A percentile compares a stretch with the other conserved stretches of the same genome.
These are phyloP conservation scores for Aspergillus heteromorphus DNA, from an alignment of 495 filamentous ascomycete species.

Conservation along the genomic window DNA sequence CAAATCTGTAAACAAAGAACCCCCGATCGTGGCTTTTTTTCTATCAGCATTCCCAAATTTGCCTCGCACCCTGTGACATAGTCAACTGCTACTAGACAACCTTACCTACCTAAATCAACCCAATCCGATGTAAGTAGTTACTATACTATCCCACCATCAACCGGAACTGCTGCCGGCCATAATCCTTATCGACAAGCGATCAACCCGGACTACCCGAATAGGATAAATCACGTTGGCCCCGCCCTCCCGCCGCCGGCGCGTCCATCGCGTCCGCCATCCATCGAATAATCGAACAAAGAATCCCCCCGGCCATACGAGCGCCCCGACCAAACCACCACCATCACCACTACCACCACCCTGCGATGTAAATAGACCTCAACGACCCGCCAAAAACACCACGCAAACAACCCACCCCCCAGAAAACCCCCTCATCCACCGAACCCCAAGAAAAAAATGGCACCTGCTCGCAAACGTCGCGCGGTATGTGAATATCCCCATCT, in stretches of 20 bases:
- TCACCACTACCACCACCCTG: not conserved
- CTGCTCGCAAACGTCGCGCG: conserved; percentile 33
- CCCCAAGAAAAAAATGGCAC: conserved; percentile 27
- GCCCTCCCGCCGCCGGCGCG: conserved; percentile 11
- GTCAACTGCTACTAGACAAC: too few species aligned
- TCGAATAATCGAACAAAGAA: conserved; percentile 8
- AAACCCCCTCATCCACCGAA: not conserved
- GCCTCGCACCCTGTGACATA: too few species aligned
- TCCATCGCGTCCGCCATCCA: conserved; percentile 14
- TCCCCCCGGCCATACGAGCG: too few species aligned
- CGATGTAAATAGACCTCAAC: not conserved
- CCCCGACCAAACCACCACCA: not conserved
- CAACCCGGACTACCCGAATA: conserved; percentile 11
- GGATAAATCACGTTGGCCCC: conserved; percentile 9
- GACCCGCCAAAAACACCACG: not conserved
- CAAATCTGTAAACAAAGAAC: too few species aligned
- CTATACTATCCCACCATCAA: not conserved
- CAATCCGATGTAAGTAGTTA: not conserved
- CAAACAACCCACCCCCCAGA: conserved; percentile 7
- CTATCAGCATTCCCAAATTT: too few species aligned
- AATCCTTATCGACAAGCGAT: not conserved
- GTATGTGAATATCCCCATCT: conserved; percentile 19
- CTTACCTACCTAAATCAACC: not conserved
- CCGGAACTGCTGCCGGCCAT: not conserved
- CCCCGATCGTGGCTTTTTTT: too few species aligned